Evolutionary conservation across 352 stramenopile genomes (phyloP).

Genomic region (Globisporangium spinosum): DNA sequence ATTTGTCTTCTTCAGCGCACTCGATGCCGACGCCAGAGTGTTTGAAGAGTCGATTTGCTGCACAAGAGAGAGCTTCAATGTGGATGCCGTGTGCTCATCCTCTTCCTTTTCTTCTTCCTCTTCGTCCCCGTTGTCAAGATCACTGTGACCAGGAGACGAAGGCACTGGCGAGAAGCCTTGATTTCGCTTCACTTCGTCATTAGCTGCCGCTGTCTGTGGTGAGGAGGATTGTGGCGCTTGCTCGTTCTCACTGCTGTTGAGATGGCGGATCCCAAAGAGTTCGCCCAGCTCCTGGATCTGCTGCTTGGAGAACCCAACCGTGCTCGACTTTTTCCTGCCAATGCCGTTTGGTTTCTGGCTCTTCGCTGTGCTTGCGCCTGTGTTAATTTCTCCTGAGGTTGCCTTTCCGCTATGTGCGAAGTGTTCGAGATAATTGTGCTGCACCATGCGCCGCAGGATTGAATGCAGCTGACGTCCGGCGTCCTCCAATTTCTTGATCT

Average conservation of each 20-base stretch:
- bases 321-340: not conserved
- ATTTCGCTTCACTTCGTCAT: not conserved
- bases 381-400: constrained; percentile 18
- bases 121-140: not conserved
- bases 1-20: not conserved
- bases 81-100: not conserved
- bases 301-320: constrained; percentile 32
- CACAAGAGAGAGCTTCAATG: constrained; percentile 3
- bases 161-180: not conserved
- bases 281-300: constrained; percentile 51
- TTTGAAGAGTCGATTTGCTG: not conserved
- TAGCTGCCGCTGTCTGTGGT: not conserved
- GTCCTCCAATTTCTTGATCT: constrained; percentile 65
- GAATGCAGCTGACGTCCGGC: constrained; percentile 52
- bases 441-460: constrained; percentile 60
- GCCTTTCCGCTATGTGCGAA: constrained; percentile 31
- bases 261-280: constrained; percentile 42
- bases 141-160: not conserved
- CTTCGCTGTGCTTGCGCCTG: constrained; percentile 18
- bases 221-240: not conserved
- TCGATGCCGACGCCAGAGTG: not conserved
- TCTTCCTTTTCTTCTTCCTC: not conserved
- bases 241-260: not conserved
- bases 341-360: constrained; percentile 3
- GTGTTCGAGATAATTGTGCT: constrained; percentile 66